Percentiles rank a stretch among this genome's conserved stretches.
These are phyloP conservation scores for Anthoceros angustus DNA, from an alignment of 225 moss, liverwort and hornwort genomes.

Conservation along the genomic window DNA sequence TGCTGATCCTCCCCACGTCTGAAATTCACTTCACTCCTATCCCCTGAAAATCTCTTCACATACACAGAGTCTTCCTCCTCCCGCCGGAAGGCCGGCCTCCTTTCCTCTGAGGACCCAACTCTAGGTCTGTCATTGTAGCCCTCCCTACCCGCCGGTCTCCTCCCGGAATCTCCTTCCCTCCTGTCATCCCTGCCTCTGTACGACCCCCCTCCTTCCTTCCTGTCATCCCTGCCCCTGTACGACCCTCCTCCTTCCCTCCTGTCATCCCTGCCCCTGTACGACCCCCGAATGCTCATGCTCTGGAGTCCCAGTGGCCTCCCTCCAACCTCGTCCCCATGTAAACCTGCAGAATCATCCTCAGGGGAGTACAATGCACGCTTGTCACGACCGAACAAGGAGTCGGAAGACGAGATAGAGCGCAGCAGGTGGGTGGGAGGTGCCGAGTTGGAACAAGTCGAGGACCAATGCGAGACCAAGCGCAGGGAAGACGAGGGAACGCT, in stretches of 20 bases:
- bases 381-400: neutral
- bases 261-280: neutral
- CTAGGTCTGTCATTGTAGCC: neutral
- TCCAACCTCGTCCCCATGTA: neutral
- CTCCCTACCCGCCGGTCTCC: neutral
- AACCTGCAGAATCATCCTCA: neutral
- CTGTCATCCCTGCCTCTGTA: neutral
- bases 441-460: neutral
- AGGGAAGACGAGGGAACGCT: neutral
- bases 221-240: neutral
- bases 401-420: neutral
- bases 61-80: constrained; percentile 28
- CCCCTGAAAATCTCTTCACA: constrained; percentile 26
- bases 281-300: neutral
- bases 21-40: constrained; percentile 2
- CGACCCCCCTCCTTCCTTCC: neutral
- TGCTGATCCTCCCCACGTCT: neutral
- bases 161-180: neutral
- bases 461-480: neutral
- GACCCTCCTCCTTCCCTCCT: neutral
- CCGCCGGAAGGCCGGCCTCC: neutral
- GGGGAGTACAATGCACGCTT: neutral
- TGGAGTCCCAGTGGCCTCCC: neutral
- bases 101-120: neutral
- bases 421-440: neutral